phyloP scores from a whole-genome alignment of 1,284 basidiomycete species.

The Pseudozyma hubeiensis region DNA sequence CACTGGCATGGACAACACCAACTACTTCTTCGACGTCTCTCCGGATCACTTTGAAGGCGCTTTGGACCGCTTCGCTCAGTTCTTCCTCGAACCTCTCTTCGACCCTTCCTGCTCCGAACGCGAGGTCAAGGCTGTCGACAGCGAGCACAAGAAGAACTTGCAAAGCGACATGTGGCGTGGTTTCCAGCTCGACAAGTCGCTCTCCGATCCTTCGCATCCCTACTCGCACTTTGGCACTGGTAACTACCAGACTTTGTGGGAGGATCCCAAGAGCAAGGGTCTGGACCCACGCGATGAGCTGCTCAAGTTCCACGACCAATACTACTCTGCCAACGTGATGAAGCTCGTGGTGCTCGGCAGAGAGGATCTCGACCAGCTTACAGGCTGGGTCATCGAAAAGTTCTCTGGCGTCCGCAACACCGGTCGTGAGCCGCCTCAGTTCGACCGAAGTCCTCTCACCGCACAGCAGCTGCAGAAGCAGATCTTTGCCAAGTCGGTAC shows the following conservation, averaged over 20 bases:
- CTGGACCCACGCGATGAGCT: conserved; percentile 89
- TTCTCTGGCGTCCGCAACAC: conserved; percentile 84
- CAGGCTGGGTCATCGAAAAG: conserved; percentile 77
- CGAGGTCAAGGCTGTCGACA: conserved; percentile 96
- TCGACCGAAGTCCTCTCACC: conserved; percentile 78
- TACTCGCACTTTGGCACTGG: conserved; percentile 97
- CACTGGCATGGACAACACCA: conserved; percentile 92
- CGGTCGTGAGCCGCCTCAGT: conserved; percentile 75
- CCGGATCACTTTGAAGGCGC: conserved; percentile 85
- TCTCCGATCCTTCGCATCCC: conserved; percentile 80
- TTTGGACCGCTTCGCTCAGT: conserved; percentile 89
- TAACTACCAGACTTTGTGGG: conserved; percentile 84
- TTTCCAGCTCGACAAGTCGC: conserved; percentile 92
- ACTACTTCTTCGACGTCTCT: conserved; percentile 91
- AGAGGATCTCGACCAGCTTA: conserved; percentile 84
- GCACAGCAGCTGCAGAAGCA: conserved; percentile 75
- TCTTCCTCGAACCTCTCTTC: conserved; percentile 94
- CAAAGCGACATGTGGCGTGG: conserved; percentile 96
- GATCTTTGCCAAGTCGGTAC: conserved; percentile 88
- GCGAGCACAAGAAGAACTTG: conserved; percentile 97
- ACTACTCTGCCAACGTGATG: conserved; percentile 96
- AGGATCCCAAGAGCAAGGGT: conserved; percentile 73
- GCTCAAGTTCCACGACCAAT: conserved; percentile 91
- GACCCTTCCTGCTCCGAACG: conserved; percentile 88
- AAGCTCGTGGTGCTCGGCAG: conserved; percentile 89